Conservation (phyloP, 1,139 yeast genomes). For the Sugiyamaella xylanicola region DNA sequence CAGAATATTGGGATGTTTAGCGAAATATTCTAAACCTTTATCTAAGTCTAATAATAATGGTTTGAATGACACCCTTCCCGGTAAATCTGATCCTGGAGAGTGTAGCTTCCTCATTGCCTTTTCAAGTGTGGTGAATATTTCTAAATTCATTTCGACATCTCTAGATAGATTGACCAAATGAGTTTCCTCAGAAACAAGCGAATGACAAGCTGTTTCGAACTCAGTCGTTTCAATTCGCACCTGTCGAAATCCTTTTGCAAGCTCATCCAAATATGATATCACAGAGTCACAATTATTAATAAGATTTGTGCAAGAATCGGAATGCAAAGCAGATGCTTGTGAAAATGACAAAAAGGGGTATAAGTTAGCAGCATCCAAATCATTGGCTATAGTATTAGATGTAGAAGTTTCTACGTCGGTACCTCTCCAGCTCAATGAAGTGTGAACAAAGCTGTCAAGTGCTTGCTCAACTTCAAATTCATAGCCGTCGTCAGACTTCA, state of each 20-base stretch:
- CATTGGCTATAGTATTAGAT: conserved; percentile 21
- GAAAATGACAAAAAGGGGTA: conserved; percentile 31
- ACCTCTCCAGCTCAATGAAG: conserved; percentile 2
- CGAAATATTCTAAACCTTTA: conserved; percentile 56
- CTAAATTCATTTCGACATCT: conserved; percentile 56
- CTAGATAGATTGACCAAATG: conserved; percentile 50
- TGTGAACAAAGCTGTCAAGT: neutral
- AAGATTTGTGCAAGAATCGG: conserved; percentile 41
- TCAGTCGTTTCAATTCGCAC: conserved; percentile 64
- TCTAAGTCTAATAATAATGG: conserved; percentile 62
- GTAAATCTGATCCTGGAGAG: conserved; percentile 67
- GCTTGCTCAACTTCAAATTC: conserved; percentile 11
- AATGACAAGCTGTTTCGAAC: conserved; percentile 61
- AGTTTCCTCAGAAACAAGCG: conserved; percentile 55
- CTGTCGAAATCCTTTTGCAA: conserved; percentile 55
- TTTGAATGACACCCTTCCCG: conserved; percentile 57
- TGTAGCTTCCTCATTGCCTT: conserved; percentile 68
- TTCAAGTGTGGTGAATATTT: conserved; percentile 70
- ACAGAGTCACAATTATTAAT: conserved; percentile 49
- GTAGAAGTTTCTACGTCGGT: neutral
- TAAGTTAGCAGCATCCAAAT: conserved; percentile 36
- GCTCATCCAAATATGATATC: conserved; percentile 47
- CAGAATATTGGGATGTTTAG: conserved; percentile 36
- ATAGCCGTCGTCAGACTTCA: neutral
- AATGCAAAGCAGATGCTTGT: conserved; percentile 41